Evolutionary conservation across 1,284 basidiomycete genomes (phyloP), one percentile per base, ranked within the genome.

Genomic region (Microbotryum intermedium): DNA sequence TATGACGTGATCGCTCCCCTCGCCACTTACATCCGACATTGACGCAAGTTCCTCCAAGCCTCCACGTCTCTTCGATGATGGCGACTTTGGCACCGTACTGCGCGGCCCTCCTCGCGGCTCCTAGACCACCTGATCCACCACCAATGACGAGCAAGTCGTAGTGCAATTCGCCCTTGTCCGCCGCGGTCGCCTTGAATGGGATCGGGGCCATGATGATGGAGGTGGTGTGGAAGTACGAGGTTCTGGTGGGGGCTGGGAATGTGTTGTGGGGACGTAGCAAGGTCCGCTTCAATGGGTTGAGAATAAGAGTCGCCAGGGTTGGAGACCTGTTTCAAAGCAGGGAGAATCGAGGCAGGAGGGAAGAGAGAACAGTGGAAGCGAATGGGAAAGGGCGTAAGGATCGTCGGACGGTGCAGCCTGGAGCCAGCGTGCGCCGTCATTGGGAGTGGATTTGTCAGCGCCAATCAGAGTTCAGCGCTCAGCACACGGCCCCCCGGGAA

Each of bases 41-140:
- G 64, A 99, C 94, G 73, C 95, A 98, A 43, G 95, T 98, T 49
- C 95, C 95, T 45, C 95, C 95, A 6, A 94, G 82, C 45, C 81
- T 75, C 23, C 83, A 82, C 9, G 83, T 82, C 53, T 80, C 81
- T 75, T 99, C 94, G 39, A 97, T 84, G 26, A 97, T 78, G 13
- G 89, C 91, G 53, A 91, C 90, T 75, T 94, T 97, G 73, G 88
- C 90, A 55, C 94, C 93, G 75, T 97, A 94, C 25, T 81, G 81
- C n/a, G 87, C 88, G 16, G 93, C 93, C 59, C 95, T 83, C 65
- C 91, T 82, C 57, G 86, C 84, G 56, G 84, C 83, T 18, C 82
- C 89, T 53, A 85, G 83, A 58, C 89, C 88, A 55, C 87, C 88
- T 62, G 86, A 88, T 25, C 88, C 88, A 60, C 88, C 89, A 55